Conservation (phyloP, 371 early-diverging fungal genomes). For the Syncephalastrum monosporum region DNA sequence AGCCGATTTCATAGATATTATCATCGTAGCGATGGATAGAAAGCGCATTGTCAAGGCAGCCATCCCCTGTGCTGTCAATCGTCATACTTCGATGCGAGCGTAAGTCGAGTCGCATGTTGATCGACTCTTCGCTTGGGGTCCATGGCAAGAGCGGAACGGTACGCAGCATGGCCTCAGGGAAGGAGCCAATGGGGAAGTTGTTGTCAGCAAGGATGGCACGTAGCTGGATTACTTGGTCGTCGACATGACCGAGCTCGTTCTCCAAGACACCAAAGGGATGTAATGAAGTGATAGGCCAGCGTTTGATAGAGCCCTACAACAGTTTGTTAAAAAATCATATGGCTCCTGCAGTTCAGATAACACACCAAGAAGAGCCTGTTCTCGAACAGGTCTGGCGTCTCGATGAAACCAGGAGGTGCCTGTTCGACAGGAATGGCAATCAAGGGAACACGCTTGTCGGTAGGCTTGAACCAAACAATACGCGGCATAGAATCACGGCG, state of each 20-base stretch:
- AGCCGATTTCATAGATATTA: constrained; percentile 79
- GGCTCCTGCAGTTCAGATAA: background rate
- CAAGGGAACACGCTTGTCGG: constrained; percentile 76
- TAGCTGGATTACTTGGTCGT: constrained; percentile 64
- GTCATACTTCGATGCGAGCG: constrained; percentile 71
- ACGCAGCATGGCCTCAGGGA: constrained; percentile 54
- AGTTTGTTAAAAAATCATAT: constrained; percentile 11
- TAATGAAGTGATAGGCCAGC: constrained; percentile 72
- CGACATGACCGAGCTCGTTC: constrained; percentile 61
- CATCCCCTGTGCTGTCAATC: constrained; percentile 86
- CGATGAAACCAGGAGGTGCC: constrained; percentile 66
- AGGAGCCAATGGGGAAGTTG: constrained; percentile 47
- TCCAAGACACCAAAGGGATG: constrained; percentile 75
- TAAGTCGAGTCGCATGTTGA: constrained; percentile 65
- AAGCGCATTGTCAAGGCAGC: constrained; percentile 94
- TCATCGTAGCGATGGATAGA: constrained; percentile 59
- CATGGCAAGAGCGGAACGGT: constrained; percentile 63
- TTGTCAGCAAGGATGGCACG: constrained; percentile 71
- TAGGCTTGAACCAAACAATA: constrained; percentile 86
- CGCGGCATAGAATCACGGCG: constrained; percentile 26
- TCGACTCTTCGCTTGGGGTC: constrained; percentile 60
- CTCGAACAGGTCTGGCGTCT: constrained; percentile 54
- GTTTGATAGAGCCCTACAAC: constrained; percentile 57
- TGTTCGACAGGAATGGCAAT: constrained; percentile 73
- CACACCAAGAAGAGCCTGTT: constrained; percentile 55